These are phyloP conservation scores for Boletus pseudopeckii DNA, from an alignment of 768 basidiomycete species.

Conservation along the genomic window DNA sequence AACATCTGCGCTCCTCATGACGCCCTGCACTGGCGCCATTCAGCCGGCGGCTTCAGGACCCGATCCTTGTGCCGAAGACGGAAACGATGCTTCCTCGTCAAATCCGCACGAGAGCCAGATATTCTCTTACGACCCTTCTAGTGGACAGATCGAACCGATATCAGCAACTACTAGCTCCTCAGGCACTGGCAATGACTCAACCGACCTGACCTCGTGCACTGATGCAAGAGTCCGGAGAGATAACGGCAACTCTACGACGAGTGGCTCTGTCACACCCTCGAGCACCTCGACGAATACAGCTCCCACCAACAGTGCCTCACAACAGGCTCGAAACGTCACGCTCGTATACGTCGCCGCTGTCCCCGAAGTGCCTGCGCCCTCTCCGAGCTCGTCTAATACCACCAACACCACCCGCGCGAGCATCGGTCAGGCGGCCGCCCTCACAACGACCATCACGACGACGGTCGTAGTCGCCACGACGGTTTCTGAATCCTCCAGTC, in stretches of 20 bases:
- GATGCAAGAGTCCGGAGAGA: slow-evolving; percentile 17
- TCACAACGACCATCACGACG: slow-evolving; percentile 29
- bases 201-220: neutral
- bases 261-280: slow-evolving; percentile 9
- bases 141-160: slow-evolving; percentile 53
- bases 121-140: slow-evolving; percentile 52
- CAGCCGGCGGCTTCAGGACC: neutral
- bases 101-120: slow-evolving; percentile 46
- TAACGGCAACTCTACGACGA: slow-evolving; percentile 2
- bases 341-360: slow-evolving; percentile 48
- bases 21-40: slow-evolving; percentile 42
- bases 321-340: slow-evolving; percentile 39
- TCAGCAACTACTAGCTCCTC: slow-evolving; percentile 36
- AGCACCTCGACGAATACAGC: slow-evolving; percentile 14
- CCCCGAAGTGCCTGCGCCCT: slow-evolving; percentile 27
- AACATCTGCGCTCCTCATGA: slow-evolving; percentile 49
- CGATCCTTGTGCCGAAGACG: slow-evolving; percentile 11
- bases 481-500: neutral
- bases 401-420: neutral
- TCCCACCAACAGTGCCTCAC: slow-evolving; percentile 8
- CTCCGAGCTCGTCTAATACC: neutral
- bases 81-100: slow-evolving; percentile 3
- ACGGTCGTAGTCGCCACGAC: slow-evolving; percentile 17
- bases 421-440: neutral
- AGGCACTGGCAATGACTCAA: slow-evolving; percentile 8